Percentiles rank a stretch among this genome's conserved stretches.
Conservation (phyloP, 129 eudicot genomes). For the Oenanthe sinensis region DNA sequence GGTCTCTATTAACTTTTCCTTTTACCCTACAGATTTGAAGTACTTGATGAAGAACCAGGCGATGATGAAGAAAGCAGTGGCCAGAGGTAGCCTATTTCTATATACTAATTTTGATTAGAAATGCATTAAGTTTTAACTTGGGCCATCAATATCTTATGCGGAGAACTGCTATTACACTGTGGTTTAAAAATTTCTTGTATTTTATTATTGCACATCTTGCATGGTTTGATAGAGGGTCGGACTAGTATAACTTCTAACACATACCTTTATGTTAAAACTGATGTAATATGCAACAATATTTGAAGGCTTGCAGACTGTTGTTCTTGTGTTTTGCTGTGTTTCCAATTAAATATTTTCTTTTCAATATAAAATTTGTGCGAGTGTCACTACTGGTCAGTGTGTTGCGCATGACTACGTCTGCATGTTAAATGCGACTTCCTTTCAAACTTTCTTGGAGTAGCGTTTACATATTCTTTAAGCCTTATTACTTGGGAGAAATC, state of each 20-base stretch:
- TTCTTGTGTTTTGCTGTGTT: neutral
- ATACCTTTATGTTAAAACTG: neutral
- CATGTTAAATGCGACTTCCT: neutral
- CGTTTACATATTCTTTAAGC: neutral
- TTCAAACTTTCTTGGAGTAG: neutral
- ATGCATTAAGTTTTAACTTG: neutral
- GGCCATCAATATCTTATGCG: neutral
- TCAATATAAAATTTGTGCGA: neutral
- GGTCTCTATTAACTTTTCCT: no score
- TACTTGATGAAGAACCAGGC: slow-evolving; percentile 95
- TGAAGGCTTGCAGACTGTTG: neutral
- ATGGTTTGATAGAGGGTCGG: neutral
- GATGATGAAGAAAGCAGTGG: slow-evolving; percentile 89
- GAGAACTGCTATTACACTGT: neutral
- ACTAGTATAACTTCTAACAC: neutral
- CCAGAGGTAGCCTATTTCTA: slow-evolving; percentile 47
- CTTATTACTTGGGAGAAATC: neutral
- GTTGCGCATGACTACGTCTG: neutral
- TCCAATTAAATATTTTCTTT: no score
- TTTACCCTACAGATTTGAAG: slow-evolving; percentile 58
- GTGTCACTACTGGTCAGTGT: neutral
- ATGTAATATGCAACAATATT: neutral
- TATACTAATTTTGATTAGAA: neutral
- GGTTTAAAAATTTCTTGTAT: neutral
- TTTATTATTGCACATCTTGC: neutral